These are phyloP conservation scores for Haplosporangium sp. DNA, from an alignment of 371 early-diverging fungal genomes.

Conservation along the genomic window DNA sequence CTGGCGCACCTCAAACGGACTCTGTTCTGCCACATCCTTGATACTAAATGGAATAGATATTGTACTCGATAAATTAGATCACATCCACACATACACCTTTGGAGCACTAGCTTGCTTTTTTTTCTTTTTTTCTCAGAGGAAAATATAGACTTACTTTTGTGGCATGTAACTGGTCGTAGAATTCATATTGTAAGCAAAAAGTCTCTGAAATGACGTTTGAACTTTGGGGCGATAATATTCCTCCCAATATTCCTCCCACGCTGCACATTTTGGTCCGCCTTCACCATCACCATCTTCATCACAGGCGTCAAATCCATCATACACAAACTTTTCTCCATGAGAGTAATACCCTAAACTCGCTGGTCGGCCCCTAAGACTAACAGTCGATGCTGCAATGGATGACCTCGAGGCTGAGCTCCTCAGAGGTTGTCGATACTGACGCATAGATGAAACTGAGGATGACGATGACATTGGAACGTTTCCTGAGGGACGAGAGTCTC, in stretches of 20 bases:
- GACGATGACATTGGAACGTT: constrained; percentile 21
- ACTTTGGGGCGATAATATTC: constrained; percentile 83
- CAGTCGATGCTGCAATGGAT: constrained; percentile 13
- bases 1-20: constrained; percentile 47
- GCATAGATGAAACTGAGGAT: constrained; percentile 32
- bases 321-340: constrained; percentile 22
- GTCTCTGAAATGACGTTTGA: constrained; percentile 77
- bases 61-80: not conserved
- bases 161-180: constrained; percentile 76
- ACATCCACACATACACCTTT: too few species aligned
- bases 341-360: constrained; percentile 9
- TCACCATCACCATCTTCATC: constrained; percentile 16
- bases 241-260: constrained; percentile 72
- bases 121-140: not conserved
- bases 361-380: not conserved
- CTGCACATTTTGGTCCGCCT: not conserved
- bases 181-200: constrained; percentile 90
- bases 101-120: too few species aligned
- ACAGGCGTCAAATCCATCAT: constrained; percentile 27
- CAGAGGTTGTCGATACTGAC: constrained; percentile 10
- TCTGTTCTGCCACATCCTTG: constrained; percentile 39
- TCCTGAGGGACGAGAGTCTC: not conserved
- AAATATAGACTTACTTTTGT: constrained; percentile 36
- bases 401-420: constrained; percentile 24
- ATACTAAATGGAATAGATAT: constrained; percentile 4